Evolutionary conservation across 352 stramenopile genomes (phyloP).

Genomic region (Pythium grandisporangium): DNA sequence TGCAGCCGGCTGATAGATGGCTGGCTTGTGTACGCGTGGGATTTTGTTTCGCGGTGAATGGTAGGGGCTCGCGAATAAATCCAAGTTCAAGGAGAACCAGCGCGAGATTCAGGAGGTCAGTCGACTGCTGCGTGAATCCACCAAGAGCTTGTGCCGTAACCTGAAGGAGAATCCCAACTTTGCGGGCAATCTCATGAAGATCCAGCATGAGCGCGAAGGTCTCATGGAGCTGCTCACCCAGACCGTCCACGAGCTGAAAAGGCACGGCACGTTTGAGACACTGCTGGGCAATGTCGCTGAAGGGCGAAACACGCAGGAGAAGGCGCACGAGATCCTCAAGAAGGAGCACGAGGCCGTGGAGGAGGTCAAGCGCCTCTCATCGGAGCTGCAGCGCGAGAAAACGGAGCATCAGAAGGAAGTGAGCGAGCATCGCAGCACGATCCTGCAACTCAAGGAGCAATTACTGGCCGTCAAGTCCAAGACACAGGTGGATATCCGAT

Average conservation of each 20-base stretch:
- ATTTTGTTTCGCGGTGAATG: neutral
- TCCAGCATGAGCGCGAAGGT: slow-evolving; percentile 83
- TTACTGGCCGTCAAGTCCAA: slow-evolving; percentile 78
- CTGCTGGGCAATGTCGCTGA: slow-evolving; percentile 71
- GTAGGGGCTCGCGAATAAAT: slow-evolving; percentile 86
- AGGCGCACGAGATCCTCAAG: slow-evolving; percentile 74
- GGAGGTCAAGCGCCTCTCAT: slow-evolving; percentile 78
- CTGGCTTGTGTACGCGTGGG: no score
- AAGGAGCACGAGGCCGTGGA: slow-evolving; percentile 83
- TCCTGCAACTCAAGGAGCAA: slow-evolving; percentile 78
- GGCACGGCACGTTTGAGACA: slow-evolving; percentile 63
- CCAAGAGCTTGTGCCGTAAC: slow-evolving; percentile 88
- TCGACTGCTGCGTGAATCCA: slow-evolving; percentile 82
- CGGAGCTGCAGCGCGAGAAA: slow-evolving; percentile 72
- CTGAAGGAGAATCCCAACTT: slow-evolving; percentile 93
- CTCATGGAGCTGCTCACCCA: slow-evolving; percentile 68
- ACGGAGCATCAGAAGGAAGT: slow-evolving; percentile 74
- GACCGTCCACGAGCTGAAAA: slow-evolving; percentile 60
- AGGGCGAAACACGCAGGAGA: slow-evolving; percentile 68
- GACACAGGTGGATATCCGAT: slow-evolving; percentile 76
- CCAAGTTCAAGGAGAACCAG: slow-evolving; percentile 91
- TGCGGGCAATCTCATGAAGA: slow-evolving; percentile 87
- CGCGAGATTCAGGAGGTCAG: slow-evolving; percentile 90
- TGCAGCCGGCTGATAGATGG: no score
- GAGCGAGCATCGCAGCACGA: slow-evolving; percentile 50